Conservation (phyloP, 1,284 basidiomycete species). For the Ceratorhiza oryzae-sativae region DNA sequence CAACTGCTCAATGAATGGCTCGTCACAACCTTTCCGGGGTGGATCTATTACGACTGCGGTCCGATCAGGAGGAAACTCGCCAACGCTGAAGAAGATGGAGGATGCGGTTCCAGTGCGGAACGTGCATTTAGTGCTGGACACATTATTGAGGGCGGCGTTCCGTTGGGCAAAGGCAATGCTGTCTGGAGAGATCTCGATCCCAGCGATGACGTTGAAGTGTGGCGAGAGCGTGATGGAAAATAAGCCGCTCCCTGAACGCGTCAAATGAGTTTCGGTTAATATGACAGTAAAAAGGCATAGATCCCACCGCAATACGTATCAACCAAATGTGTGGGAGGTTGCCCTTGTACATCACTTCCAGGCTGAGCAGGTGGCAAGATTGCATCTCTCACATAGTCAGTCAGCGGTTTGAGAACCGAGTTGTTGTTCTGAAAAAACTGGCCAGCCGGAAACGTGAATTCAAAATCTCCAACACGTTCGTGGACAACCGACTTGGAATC, state of each 20-base stretch:
- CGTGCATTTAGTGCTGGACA: slow-evolving; percentile 56
- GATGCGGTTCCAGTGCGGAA: slow-evolving; percentile 76
- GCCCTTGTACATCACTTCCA: slow-evolving; percentile 38
- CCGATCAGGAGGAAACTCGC: slow-evolving; percentile 64
- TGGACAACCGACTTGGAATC: slow-evolving; percentile 83
- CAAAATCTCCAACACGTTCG: slow-evolving; percentile 80
- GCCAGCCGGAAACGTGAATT: slow-evolving; percentile 89
- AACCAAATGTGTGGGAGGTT: slow-evolving; percentile 82
- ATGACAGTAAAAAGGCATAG: slow-evolving; percentile 45
- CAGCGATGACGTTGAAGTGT: slow-evolving; percentile 80
- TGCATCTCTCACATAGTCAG: slow-evolving; percentile 79
- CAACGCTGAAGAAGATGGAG: slow-evolving; percentile 69
- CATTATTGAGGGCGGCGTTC: slow-evolving; percentile 80
- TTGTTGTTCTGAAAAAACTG: slow-evolving; percentile 99
- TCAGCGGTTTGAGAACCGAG: slow-evolving; percentile 83
- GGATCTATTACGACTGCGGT: slow-evolving; percentile 87
- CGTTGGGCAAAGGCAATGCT: slow-evolving; percentile 81
- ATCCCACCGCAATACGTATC: slow-evolving; percentile 81
- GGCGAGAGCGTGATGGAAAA: slow-evolving; percentile 90
- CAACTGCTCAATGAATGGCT: slow-evolving; percentile 80
- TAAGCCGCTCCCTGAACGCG: slow-evolving; percentile 68
- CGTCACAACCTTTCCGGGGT: slow-evolving; percentile 90
- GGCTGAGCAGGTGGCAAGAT: slow-evolving; percentile 60
- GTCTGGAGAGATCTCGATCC: slow-evolving; percentile 84
- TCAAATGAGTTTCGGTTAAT: slow-evolving; percentile 42